Evolutionary conservation across 495 filamentous ascomycete genomes (phyloP).

Genomic region (Thozetella sp.): DNA sequence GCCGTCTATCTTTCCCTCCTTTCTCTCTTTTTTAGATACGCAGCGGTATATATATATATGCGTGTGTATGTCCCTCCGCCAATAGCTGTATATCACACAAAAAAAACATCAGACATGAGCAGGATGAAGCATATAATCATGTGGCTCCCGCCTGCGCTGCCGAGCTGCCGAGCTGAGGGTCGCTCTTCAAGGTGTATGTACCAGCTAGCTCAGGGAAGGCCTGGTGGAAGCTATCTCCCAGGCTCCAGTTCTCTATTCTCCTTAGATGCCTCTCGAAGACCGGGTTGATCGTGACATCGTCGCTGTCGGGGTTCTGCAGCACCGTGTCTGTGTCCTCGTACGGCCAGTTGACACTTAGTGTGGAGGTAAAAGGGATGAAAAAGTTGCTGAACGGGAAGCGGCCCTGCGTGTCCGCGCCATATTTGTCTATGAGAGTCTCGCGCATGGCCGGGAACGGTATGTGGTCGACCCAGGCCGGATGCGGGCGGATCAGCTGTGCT

Average conservation of each 20-base stretch:
- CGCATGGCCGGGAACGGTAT: slow-evolving; percentile 77
- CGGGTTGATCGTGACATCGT: slow-evolving; percentile 73
- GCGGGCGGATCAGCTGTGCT: slow-evolving; percentile 60
- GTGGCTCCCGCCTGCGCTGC: too few species aligned
- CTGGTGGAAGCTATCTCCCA: slow-evolving; percentile 69
- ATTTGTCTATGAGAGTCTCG: slow-evolving; percentile 54
- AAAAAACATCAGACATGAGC: too few species aligned
- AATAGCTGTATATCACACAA: too few species aligned
- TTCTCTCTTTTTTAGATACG: too few species aligned
- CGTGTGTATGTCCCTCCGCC: too few species aligned
- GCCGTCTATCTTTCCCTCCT: too few species aligned
- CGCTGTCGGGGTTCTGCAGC: slow-evolving; percentile 52
- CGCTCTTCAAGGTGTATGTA: slow-evolving; percentile 38
- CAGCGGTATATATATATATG: too few species aligned
- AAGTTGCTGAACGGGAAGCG: slow-evolving; percentile 69
- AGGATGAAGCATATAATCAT: too few species aligned
- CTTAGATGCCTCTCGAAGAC: slow-evolving; percentile 76
- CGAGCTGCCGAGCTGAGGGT: slow-evolving; percentile 9
- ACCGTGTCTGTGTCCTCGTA: slow-evolving; percentile 68
- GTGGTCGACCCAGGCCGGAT: slow-evolving; percentile 80
- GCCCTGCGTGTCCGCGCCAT: slow-evolving; percentile 29
- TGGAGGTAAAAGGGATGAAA: slow-evolving; percentile 77
- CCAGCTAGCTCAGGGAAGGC: slow-evolving; percentile 64
- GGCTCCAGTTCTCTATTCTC: slow-evolving; percentile 71
- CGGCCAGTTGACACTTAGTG: slow-evolving; percentile 74